phyloP scores from a whole-genome alignment of 1,139 yeast genomes.

The Kodamaea sp. region DNA sequence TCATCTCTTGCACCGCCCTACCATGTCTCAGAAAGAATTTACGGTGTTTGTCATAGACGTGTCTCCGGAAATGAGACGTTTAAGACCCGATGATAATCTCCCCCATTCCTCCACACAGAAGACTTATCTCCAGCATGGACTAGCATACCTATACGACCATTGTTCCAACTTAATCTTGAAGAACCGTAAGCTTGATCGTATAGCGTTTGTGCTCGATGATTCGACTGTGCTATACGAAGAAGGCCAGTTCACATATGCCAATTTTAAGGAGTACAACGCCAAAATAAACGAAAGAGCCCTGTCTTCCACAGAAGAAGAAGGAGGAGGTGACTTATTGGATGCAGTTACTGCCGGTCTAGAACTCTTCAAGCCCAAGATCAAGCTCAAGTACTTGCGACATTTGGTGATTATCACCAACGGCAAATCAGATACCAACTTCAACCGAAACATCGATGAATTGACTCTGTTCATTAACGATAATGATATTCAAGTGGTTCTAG shows the following conservation, averaged over 20 bases:
- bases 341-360: slow-evolving; percentile 33
- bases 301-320: background rate
- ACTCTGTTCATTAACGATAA: slow-evolving; percentile 20
- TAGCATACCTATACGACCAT: slow-evolving; percentile 36
- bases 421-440: background rate
- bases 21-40: slow-evolving; percentile 27
- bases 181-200: slow-evolving; percentile 58
- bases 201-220: slow-evolving; percentile 41
- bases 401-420: slow-evolving; percentile 51
- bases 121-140: background rate
- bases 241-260: slow-evolving; percentile 22
- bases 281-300: background rate
- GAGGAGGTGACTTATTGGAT: slow-evolving; percentile 21
- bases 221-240: slow-evolving; percentile 24
- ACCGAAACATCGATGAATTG: slow-evolving; percentile 17
- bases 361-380: slow-evolving; percentile 29
- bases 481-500: slow-evolving; percentile 24
- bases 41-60: slow-evolving; percentile 56
- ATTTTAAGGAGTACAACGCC: slow-evolving; percentile 14
- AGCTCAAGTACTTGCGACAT: slow-evolving; percentile 35
- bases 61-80: background rate
- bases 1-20: too few relatives aligned
- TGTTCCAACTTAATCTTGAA: slow-evolving; percentile 45
- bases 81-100: too few relatives aligned
- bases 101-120: too few relatives aligned